Percentiles rank a stretch among this genome's conserved stretches.
These are phyloP conservation scores for Naganishia onofrii DNA, from an alignment of 768 basidiomycete genomes.

Conservation along the genomic window DNA sequence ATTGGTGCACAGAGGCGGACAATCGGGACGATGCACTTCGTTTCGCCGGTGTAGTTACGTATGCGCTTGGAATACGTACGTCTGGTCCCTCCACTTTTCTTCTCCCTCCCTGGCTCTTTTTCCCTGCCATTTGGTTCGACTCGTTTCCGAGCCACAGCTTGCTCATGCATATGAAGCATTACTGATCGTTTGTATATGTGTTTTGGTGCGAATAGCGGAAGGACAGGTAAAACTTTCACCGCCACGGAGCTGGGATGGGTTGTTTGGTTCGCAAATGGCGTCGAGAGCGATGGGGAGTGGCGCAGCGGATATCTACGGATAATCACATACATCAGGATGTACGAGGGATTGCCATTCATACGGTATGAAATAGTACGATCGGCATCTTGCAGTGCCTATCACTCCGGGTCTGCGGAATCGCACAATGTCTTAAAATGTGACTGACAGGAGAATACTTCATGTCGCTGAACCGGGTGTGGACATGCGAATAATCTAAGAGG, in stretches of 20 bases:
- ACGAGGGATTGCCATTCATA: no score
- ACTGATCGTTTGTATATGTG: not conserved
- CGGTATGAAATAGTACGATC: no score
- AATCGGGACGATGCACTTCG: constrained; percentile 27
- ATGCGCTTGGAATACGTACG: constrained; percentile 19
- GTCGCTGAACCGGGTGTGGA: no score
- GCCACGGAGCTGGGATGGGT: not conserved
- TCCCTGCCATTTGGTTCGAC: no score
- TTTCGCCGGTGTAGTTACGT: constrained; percentile 5
- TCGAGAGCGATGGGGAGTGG: not conserved
- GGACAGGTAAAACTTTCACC: not conserved
- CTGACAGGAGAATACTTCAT: no score
- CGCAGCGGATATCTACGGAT: not conserved
- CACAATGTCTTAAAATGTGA: no score
- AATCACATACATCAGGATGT: no score
- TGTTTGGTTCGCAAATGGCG: not conserved
- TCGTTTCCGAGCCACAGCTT: no score
- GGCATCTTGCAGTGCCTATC: no score
- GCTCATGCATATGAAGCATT: not conserved
- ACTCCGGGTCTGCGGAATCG: no score
- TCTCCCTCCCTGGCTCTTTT: no score
- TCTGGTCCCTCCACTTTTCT: not conserved
- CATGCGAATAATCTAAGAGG: no score
- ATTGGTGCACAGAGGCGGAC: constrained; percentile 27
- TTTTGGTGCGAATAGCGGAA: not conserved